phyloP scores from a whole-genome alignment of 2,329 filamentous ascomycete species.

The Ophiostoma australiae region DNA sequence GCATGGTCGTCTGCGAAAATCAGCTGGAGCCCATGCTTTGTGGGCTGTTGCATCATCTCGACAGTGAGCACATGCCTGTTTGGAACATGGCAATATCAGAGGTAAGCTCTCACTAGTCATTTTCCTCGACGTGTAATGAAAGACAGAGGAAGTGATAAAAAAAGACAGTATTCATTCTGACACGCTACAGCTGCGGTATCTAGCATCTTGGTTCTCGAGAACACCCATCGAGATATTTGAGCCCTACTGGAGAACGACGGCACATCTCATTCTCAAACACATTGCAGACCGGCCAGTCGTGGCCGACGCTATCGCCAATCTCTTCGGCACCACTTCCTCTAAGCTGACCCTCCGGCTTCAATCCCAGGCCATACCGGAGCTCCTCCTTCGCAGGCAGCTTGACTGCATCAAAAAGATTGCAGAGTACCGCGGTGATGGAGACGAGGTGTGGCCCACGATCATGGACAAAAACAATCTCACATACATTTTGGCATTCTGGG shows the following conservation, averaged over 20 bases:
- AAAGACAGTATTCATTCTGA: neutral
- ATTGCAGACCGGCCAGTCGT: conserved; percentile 76
- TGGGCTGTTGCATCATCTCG: conserved; percentile 24
- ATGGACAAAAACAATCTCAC: conserved; percentile 54
- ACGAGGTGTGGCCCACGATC: conserved; percentile 54
- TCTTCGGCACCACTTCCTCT: conserved; percentile 69
- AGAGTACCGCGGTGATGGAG: conserved; percentile 62
- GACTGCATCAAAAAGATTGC: conserved; percentile 66
- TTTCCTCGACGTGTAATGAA: too few species aligned
- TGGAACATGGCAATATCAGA: conserved; percentile 24
- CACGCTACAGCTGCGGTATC: conserved; percentile 51
- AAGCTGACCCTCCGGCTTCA: conserved; percentile 74
- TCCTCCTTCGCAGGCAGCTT: conserved; percentile 72
- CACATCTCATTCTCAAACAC: conserved; percentile 76
- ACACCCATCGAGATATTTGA: conserved; percentile 67
- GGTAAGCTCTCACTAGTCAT: conserved; percentile 10
- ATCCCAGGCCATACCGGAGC: conserved; percentile 74
- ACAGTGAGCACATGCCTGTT: conserved; percentile 22
- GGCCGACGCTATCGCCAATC: conserved; percentile 70
- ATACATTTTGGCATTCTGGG: conserved; percentile 47
- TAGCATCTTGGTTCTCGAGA: conserved; percentile 61
- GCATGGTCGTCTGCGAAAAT: conserved; percentile 25
- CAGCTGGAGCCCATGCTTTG: conserved; percentile 26
- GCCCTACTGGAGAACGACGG: conserved; percentile 84
- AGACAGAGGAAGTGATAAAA: neutral